Percentiles rank a stretch among this genome's conserved stretches.
Evolutionary conservation across 2,329 filamentous ascomycete species (phyloP).

Genomic region (Calonectria crousiana): DNA sequence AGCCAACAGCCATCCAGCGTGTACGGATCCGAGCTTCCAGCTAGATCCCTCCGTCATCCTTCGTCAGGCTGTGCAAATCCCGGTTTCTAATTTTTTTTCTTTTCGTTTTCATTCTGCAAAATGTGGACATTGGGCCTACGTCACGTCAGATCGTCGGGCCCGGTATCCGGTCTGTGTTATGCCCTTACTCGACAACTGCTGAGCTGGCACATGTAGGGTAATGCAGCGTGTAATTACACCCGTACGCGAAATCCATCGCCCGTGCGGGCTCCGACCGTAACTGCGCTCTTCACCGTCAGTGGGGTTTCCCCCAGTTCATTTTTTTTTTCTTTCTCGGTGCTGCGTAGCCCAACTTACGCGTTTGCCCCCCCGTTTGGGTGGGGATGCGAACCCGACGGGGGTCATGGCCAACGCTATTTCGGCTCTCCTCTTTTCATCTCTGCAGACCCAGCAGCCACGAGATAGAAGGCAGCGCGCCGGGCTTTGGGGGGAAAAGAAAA

Average conservation of each 20-base stretch:
- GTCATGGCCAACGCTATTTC: constrained; percentile 13
- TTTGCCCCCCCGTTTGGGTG: not conserved
- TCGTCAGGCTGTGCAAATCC: not conserved
- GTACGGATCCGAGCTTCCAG: not conserved
- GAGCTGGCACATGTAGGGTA: constrained; percentile 13
- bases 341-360: constrained; percentile 14
- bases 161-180: constrained; percentile 3
- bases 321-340: not conserved
- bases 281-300: constrained; percentile 8
- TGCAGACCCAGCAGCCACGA: constrained; percentile 9
- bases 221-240: constrained; percentile 11
- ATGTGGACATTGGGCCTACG: not conserved
- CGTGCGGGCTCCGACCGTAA: not conserved
- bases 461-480: not conserved
- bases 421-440: constrained; percentile 27
- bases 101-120: not conserved
- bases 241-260: not conserved
- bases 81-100: not conserved
- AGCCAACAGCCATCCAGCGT: not conserved
- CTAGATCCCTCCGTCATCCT: constrained; percentile 2
- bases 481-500: not conserved
- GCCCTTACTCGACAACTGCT: not conserved
- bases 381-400: constrained; percentile 1
- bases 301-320: not conserved
- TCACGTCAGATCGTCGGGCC: not conserved